These are phyloP conservation scores for Coemansia sp. DNA, from an alignment of 192 early-diverging fungal genomes.

Conservation along the genomic window DNA sequence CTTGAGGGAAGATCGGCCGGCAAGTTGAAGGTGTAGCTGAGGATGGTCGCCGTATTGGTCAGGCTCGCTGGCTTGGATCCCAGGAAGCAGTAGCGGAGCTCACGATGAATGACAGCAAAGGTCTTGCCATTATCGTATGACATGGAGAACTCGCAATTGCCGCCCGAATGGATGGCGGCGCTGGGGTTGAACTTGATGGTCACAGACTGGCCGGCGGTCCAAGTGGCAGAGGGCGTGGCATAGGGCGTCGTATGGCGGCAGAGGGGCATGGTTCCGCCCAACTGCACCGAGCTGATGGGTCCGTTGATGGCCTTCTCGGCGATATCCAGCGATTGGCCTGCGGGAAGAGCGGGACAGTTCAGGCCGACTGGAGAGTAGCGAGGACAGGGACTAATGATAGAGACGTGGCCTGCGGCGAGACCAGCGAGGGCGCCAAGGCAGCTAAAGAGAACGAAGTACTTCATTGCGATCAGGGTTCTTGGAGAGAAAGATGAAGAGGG, in stretches of 20 bases:
- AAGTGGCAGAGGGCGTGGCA: slow-evolving; percentile 20
- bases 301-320: slow-evolving; percentile 35
- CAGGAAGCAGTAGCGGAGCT: slow-evolving; percentile 35
- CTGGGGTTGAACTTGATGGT: slow-evolving; percentile 21
- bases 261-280: slow-evolving; percentile 2
- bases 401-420: slow-evolving; percentile 25
- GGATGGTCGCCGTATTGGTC: slow-evolving; percentile 16
- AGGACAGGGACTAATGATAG: slow-evolving; percentile 29
- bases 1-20: slow-evolving; percentile 49
- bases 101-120: slow-evolving; percentile 51
- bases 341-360: slow-evolving; percentile 44
- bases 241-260: slow-evolving; percentile 42
- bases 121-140: slow-evolving; percentile 50
- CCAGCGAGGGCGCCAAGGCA: slow-evolving; percentile 10
- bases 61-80: slow-evolving; percentile 1
- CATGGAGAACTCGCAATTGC: slow-evolving; percentile 56
- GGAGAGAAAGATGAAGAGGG: neutral
- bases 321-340: slow-evolving; percentile 42
- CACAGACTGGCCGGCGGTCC: slow-evolving; percentile 35
- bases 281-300: slow-evolving; percentile 12
- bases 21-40: slow-evolving; percentile 46
- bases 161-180: slow-evolving; percentile 40
- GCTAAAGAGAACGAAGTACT: neutral
- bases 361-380: slow-evolving; percentile 21
- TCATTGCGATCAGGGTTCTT: neutral